Conservation (phyloP, 441 rosid genomes). For the Manihot esculenta region DNA sequence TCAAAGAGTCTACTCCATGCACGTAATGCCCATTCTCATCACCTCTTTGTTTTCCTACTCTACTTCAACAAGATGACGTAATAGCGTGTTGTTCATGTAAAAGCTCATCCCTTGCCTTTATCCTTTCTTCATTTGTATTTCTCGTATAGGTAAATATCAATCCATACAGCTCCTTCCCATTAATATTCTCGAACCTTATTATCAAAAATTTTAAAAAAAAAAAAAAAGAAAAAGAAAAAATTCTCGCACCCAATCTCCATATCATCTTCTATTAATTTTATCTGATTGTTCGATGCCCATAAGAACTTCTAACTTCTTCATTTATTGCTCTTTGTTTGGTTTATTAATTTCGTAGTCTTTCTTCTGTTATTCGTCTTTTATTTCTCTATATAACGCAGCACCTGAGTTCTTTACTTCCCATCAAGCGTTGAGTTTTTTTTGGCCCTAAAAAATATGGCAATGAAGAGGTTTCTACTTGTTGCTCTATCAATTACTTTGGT, state of each 20-base stretch:
- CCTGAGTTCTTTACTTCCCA: conserved; percentile 15
- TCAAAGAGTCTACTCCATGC: background rate
- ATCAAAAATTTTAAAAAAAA: too few relatives aligned
- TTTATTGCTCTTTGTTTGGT: conserved; percentile 23
- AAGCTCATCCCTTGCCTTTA: background rate
- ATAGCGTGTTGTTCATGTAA: conserved; percentile 12
- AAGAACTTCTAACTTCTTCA: conserved; percentile 59
- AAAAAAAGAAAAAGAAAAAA: too few relatives aligned
- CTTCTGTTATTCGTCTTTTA: background rate
- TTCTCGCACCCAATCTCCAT: conserved; percentile 18
- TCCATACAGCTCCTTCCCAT: conserved; percentile 6
- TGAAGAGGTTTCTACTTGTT: conserved; percentile 33
- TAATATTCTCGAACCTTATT: conserved; percentile 16
- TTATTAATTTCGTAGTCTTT: too few relatives aligned
- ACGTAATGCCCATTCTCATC: conserved; percentile 8
- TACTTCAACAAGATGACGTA: background rate
- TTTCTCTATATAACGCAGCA: conserved; percentile 36
- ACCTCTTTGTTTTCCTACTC: background rate
- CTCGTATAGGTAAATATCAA: conserved; percentile 9
- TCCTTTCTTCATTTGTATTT: conserved; percentile 1
- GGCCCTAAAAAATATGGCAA: conserved; percentile 1
- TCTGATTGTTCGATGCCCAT: conserved; percentile 38
- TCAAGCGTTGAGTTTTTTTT: conserved; percentile 8
- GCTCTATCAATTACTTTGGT: conserved; percentile 36
- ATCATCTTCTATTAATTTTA: conserved; percentile 14